Conservation (phyloP, 495 filamentous ascomycete species). For the Mycothermus thermophilus region DNA sequence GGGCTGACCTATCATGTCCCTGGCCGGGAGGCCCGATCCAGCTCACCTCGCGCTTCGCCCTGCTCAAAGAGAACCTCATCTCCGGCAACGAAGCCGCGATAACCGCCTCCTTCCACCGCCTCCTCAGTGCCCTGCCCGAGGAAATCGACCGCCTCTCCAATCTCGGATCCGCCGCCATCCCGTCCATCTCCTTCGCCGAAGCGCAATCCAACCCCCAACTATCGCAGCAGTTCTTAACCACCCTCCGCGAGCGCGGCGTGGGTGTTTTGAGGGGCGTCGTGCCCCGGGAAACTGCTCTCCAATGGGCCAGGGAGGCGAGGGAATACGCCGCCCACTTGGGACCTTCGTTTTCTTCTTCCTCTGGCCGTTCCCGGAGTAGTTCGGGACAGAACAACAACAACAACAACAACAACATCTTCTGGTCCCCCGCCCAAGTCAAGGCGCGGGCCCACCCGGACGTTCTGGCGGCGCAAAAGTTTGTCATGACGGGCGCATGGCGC, state of each 20-base stretch:
- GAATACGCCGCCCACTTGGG: slow-evolving; percentile 47
- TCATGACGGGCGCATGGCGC: slow-evolving; percentile 68
- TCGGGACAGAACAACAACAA: too few species aligned
- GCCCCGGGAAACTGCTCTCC: slow-evolving; percentile 36
- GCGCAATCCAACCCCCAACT: slow-evolving; percentile 33
- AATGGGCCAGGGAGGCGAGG: slow-evolving; percentile 36
- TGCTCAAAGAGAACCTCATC: slow-evolving; percentile 51
- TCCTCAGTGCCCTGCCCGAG: slow-evolving; percentile 41
- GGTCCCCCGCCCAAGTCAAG: slow-evolving; percentile 60
- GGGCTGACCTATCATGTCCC: slow-evolving; percentile 8
- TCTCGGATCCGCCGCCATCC: slow-evolving; percentile 34
- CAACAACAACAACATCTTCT: slow-evolving; percentile 72
- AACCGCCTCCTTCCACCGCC: slow-evolving; percentile 48
- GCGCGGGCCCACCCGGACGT: slow-evolving; percentile 64
- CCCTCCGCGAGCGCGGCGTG: slow-evolving; percentile 45
- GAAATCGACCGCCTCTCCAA: slow-evolving; percentile 38
- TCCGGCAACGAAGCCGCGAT: slow-evolving; percentile 38
- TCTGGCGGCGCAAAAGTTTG: slow-evolving; percentile 55
- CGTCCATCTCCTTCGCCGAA: slow-evolving; percentile 47
- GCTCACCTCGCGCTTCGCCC: slow-evolving; percentile 53
- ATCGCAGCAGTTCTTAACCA: slow-evolving; percentile 25
- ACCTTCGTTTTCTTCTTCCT: slow-evolving; percentile 22
- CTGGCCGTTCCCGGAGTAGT: slow-evolving; percentile 37
- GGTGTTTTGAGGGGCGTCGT: slow-evolving; percentile 50
- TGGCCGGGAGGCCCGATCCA: slow-evolving; percentile 29